phyloP scores from a whole-genome alignment of 2,329 filamentous ascomycete genomes.

The Alternaria angustiovoidea region DNA sequence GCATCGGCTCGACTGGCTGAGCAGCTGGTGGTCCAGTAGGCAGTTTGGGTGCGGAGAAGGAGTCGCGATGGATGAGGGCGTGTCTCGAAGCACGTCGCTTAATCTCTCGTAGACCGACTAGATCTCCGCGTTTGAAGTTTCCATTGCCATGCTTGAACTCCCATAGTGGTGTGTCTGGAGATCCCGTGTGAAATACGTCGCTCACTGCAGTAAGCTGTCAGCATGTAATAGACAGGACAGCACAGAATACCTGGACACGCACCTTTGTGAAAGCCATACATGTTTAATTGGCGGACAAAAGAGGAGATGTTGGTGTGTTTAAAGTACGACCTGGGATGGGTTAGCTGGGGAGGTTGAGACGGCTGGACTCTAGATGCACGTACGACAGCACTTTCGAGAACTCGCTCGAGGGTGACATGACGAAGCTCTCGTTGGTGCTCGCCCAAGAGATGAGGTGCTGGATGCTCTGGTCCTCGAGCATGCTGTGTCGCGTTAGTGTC shows the following conservation, averaged over 20 bases:
- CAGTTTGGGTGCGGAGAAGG: conserved; percentile 76
- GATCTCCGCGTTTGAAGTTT: conserved; percentile 93
- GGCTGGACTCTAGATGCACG: conserved; percentile 54
- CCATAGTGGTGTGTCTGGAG: conserved; percentile 93
- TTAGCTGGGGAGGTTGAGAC: conserved; percentile 39
- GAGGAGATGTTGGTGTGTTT: conserved; percentile 99
- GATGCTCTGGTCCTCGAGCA: conserved; percentile 93
- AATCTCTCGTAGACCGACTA: conserved; percentile 91
- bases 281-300: conserved; percentile 96
- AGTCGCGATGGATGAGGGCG: conserved; percentile 89
- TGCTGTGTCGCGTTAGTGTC: conserved; percentile 65
- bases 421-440: conserved; percentile 90
- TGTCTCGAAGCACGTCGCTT: conserved; percentile 93
- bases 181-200: conserved; percentile 96
- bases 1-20: conserved; percentile 83
- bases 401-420: conserved; percentile 96
- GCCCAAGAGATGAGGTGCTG: conserved; percentile 98
- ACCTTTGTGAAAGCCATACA: conserved; percentile 99
- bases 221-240: conserved; percentile 1
- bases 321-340: conserved; percentile 82
- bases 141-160: conserved; percentile 99
- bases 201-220: conserved; percentile 69
- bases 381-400: conserved; percentile 98
- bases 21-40: conserved; percentile 78
- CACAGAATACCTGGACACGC: conserved; percentile 23